Evolutionary conservation across 2,329 filamentous ascomycete genomes (phyloP), one percentile per base, ranked within the genome.

Genomic region (Purpureocillium takamizusanense): DNA sequence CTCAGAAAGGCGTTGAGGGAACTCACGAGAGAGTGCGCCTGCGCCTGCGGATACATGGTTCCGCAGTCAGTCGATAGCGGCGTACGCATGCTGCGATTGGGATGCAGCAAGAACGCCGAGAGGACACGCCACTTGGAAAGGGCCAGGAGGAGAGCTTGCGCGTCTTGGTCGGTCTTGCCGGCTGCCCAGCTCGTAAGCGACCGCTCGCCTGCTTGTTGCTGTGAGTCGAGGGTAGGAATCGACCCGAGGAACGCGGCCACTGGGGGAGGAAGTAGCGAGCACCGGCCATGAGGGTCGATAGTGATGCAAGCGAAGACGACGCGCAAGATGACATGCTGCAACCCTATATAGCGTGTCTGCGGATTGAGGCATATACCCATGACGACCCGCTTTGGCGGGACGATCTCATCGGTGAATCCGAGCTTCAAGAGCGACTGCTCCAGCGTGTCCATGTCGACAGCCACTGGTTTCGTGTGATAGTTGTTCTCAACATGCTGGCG

Each of bases 41-140:
- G 54, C 4, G 51, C n/a, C n/a, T n/a, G n/a, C n/a, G 51, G 2
- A 53, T 49, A 33, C n/a, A 56, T 47, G 8, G 50, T 45, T 12
- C 55, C 46, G 10, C 57, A 49, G 11, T 54, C 47, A 0, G 54
- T 51, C 0, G 47, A 46, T 7, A 69, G 50, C 2, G 61, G 45
- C 2, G 56, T 60, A 6, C 62, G 54, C 35, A 62, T 54, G 39
- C 50, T 57, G 23, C 60, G 61, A 16, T 39, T 45, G 1, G 63
- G 55, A 39, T 66, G 61, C 12, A 69, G 58, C 9, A 70, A 51
- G 40, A 65, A 65, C 11, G 59, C 57, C 4, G 65, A 61, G 11
- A 68, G 51, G n/a, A 51, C 56, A 25, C 64, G 62, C 66, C 66
- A 69, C 43, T 55, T 53, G 13, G 56, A 59, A 5, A 65, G 45